Percentiles rank a stretch among this genome's conserved stretches.
phyloP scores from a whole-genome alignment of 1,139 yeast genomes.

The Trichomonascaceae sp. region DNA sequence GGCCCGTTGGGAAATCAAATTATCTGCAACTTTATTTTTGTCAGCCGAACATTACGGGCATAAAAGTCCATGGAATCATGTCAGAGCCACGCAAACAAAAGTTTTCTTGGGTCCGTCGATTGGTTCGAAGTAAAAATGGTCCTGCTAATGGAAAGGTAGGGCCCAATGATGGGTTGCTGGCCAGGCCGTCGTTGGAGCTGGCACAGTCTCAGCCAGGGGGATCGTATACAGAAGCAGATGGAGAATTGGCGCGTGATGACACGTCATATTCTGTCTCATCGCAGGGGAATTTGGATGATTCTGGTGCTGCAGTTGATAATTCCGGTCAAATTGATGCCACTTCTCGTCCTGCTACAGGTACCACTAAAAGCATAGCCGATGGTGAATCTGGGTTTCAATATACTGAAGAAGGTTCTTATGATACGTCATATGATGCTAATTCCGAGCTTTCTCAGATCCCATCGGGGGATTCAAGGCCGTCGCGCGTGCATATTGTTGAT shows the following conservation, averaged over 20 bases:
- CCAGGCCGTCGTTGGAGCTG: background rate
- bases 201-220: background rate
- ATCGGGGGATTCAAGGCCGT: slow-evolving; percentile 12
- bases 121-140: slow-evolving; percentile 1
- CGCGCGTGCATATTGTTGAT: slow-evolving; percentile 23
- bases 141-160: background rate
- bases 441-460: slow-evolving; percentile 9
- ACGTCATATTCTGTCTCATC: background rate
- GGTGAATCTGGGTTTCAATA: slow-evolving; percentile 4
- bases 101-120: slow-evolving; percentile 8
- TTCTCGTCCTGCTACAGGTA: background rate
- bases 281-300: background rate
- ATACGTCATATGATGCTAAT: slow-evolving; percentile 6
- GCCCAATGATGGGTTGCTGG: background rate
- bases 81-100: background rate
- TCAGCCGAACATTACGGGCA: background rate
- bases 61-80: background rate
- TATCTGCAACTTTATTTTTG: background rate
- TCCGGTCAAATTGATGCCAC: background rate
- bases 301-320: background rate
- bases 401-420: slow-evolving; percentile 4
- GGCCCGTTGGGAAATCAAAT: background rate
- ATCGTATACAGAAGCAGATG: background rate
- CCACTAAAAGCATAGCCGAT: slow-evolving; percentile 2
- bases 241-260: background rate